Percentiles rank a stretch among this genome's conserved stretches.
Evolutionary conservation across 768 basidiomycete genomes (phyloP).

Genomic region (Hericium rajendrae): DNA sequence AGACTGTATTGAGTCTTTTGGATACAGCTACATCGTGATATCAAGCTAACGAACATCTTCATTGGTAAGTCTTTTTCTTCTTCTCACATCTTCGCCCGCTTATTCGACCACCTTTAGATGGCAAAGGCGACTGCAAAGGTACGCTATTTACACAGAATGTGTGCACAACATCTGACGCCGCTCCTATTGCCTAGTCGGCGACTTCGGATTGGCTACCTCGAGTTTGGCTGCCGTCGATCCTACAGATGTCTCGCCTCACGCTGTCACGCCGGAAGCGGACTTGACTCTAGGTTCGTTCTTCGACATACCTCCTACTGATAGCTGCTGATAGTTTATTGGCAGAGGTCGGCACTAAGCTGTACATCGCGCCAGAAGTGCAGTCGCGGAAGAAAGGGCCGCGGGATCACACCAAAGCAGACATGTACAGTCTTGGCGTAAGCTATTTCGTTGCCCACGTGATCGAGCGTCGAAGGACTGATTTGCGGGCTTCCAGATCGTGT

Average conservation of each 20-base stretch:
- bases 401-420: slow-evolving; percentile 83
- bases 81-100: background rate
- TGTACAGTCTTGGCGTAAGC: slow-evolving; percentile 86
- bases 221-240: slow-evolving; percentile 73
- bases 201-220: slow-evolving; percentile 87
- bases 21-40: slow-evolving; percentile 65
- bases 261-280: slow-evolving; percentile 43
- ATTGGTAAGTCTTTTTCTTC: slow-evolving; percentile 52
- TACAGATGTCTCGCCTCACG: slow-evolving; percentile 46
- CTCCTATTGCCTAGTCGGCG: slow-evolving; percentile 50
- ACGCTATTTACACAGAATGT: background rate
- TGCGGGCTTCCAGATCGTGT: slow-evolving; percentile 58
- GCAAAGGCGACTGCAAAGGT: slow-evolving; percentile 79
- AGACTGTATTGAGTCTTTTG: slow-evolving; percentile 3
- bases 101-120: slow-evolving; percentile 37
- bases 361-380: slow-evolving; percentile 88
- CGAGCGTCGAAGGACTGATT: background rate
- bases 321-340: background rate
- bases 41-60: slow-evolving; percentile 91
- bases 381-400: slow-evolving; percentile 48
- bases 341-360: slow-evolving; percentile 88
- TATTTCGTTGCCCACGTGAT: slow-evolving; percentile 5
- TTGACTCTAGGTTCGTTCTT: slow-evolving; percentile 57
- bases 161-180: background rate
- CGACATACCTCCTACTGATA: background rate